Conservation (phyloP, 345 rosid species). For the Leavenworthia alabamica region DNA sequence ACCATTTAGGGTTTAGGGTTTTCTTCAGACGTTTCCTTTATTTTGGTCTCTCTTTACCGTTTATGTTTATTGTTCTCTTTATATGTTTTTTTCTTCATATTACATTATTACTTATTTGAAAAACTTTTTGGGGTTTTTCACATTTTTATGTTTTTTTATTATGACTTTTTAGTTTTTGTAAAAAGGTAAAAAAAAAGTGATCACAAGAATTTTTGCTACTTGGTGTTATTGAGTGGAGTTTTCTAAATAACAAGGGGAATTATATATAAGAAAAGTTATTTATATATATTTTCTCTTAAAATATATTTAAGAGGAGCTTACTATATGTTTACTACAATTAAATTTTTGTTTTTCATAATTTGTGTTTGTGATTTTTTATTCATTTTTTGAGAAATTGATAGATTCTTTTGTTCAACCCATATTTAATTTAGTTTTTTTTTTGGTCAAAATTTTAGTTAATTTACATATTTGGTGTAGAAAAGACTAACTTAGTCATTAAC, state of each 20-base stretch:
- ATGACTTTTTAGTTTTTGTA: conserved; percentile 15
- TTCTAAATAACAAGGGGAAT: background rate
- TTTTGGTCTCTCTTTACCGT: conserved; percentile 16
- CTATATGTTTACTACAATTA: background rate
- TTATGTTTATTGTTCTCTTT: background rate
- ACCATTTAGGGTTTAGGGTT: conserved; percentile 29
- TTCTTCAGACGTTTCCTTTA: conserved; percentile 23
- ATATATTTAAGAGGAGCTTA: background rate
- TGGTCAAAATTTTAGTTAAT: too few species aligned
- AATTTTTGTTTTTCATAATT: background rate
- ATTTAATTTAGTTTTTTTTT: too few species aligned
- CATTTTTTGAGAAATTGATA: background rate
- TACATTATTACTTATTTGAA: conserved; percentile 14
- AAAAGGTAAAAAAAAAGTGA: background rate
- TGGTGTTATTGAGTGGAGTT: conserved; percentile 16
- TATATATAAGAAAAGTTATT: background rate
- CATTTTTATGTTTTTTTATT: background rate
- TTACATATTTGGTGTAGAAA: background rate
- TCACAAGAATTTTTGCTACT: conserved; percentile 12
- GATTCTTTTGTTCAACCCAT: background rate
- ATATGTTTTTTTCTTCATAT: background rate
- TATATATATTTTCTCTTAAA: background rate
- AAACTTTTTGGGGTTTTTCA: background rate
- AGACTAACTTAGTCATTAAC: background rate
- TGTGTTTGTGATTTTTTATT: background rate